Base-by-base conservation (phyloP, 495 filamentous ascomycete genomes). In the Aspergillus hancockii region DNA sequence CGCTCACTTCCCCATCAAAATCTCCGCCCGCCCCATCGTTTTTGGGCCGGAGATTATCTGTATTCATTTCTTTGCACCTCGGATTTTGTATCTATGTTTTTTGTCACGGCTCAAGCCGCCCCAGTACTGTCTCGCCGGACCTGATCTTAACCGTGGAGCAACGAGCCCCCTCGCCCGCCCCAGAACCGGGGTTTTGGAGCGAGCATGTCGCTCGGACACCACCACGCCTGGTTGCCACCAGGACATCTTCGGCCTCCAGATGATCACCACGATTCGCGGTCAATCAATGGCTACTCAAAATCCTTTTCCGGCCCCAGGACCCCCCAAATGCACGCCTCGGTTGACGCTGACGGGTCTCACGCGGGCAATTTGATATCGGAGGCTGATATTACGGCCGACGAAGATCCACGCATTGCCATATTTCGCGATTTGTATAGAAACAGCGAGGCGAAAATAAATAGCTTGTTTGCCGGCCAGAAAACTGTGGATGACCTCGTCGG, bases 401-500 rank as follows among this genome's bases (percentile, higher is more conserved):
- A 91, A 57, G 87, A 91, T 69, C 81, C 84, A 56, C 79, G 81
- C 68, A 74, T 85, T 60, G 80, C 81, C 43, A 66, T 81, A 61
- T 89, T 90, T 64, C 82, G 80, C 59, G 80, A 85, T 13, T 65
- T 87, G 43, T 90, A 83, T 70, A 75, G 66, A 51, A 73, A 71
- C 56, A 84, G 80, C 46, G 88, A 90, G 70, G 79, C 81, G 55
- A 81, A 80, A 71, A 81, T 91, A 49, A 79, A 79, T 56, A 67
- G 67, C 5, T 67, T 89, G 21, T 88, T 90, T 71, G 82, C 82
- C 36, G 79, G 76, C 31, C 69, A 69, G 49, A 69, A 77, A 66
- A 63, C 71, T 51, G 62, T 63, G 22, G 71, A 75, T 25, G 73
- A 72, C 31, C 58, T 65, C 45, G 60, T 58, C 28, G 65, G 57